phyloP scores from a whole-genome alignment of 768 basidiomycete species.

The Tulasnella sp. region DNA sequence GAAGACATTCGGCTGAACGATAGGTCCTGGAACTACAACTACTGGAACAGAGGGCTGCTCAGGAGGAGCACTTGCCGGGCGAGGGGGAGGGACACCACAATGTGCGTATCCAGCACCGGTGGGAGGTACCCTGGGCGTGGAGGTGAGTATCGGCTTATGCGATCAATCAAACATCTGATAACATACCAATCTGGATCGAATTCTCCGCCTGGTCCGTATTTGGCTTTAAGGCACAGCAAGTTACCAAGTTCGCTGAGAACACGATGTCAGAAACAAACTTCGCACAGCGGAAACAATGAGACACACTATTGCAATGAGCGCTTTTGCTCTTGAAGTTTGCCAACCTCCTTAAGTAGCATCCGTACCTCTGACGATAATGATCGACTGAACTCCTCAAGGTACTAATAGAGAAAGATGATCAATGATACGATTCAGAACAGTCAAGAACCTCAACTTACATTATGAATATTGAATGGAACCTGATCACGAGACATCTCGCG shows the following conservation, averaged over 20 bases:
- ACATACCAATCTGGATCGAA: slow-evolving; percentile 65
- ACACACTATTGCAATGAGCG: slow-evolving; percentile 67
- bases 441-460: slow-evolving; percentile 30
- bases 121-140: slow-evolving; percentile 11
- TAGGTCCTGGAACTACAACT: background rate
- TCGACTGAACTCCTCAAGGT: slow-evolving; percentile 79
- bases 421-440: slow-evolving; percentile 4
- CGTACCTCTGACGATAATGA: slow-evolving; percentile 72
- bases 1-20: slow-evolving; percentile 29
- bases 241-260: slow-evolving; percentile 49
- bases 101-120: background rate
- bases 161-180: background rate
- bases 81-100: slow-evolving; percentile 6
- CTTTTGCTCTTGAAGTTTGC: slow-evolving; percentile 66
- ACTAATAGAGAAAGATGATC: slow-evolving; percentile 23
- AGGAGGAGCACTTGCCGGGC: background rate
- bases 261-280: background rate
- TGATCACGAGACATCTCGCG: slow-evolving; percentile 59
- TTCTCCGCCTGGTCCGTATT: slow-evolving; percentile 74
- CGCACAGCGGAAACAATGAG: background rate
- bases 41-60: background rate
- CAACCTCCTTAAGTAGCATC: slow-evolving; percentile 71
- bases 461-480: slow-evolving; percentile 73
- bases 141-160: slow-evolving; percentile 22
- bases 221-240: slow-evolving; percentile 53